phyloP scores from a whole-genome alignment of 345 rosid species.

The Geranium brycei region DNA sequence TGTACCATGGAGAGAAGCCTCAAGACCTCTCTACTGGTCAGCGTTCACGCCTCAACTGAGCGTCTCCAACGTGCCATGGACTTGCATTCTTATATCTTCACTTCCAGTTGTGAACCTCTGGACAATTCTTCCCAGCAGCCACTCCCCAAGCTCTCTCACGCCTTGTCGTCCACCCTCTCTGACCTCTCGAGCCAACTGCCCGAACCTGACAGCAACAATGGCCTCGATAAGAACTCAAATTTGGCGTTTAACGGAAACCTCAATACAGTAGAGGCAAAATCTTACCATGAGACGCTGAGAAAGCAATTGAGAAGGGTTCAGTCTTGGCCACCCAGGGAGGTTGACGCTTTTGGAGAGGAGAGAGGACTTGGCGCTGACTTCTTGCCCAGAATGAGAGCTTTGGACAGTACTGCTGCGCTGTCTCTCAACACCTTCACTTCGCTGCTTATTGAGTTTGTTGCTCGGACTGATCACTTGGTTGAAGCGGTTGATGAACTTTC shows the following conservation, averaged over 20 bases:
- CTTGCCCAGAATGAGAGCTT: conserved; percentile 35
- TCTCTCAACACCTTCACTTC: conserved; percentile 51
- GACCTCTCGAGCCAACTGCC: conserved; percentile 9
- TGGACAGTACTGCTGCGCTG: conserved; percentile 46
- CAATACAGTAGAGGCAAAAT: not conserved
- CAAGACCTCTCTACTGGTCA: conserved; percentile 24
- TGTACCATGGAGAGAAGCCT: conserved; percentile 31
- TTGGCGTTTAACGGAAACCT: too few species aligned
- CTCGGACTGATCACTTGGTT: conserved; percentile 50
- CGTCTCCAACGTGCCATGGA: conserved; percentile 36
- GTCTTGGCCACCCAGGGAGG: conserved; percentile 38
- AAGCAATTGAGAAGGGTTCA: conserved; percentile 39
- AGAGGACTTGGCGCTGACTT: conserved; percentile 17
- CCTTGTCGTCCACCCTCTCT: too few species aligned
- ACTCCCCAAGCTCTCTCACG: conserved; percentile 9
- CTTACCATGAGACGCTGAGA: conserved; percentile 47
- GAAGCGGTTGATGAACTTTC: conserved; percentile 50
- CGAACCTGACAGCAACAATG: conserved; percentile 11
- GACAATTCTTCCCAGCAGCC: too few species aligned
- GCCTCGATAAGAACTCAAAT: conserved; percentile 1
- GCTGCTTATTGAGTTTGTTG: conserved; percentile 50
- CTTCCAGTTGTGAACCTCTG: conserved; percentile 12
- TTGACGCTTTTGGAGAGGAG: conserved; percentile 24
- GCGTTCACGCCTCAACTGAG: conserved; percentile 35
- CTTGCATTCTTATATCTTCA: conserved; percentile 42